Percentiles rank a stretch among this genome's conserved stretches.
Conservation (phyloP, 139 green algal genomes). For the Chlamydomonas asymmetrica region DNA sequence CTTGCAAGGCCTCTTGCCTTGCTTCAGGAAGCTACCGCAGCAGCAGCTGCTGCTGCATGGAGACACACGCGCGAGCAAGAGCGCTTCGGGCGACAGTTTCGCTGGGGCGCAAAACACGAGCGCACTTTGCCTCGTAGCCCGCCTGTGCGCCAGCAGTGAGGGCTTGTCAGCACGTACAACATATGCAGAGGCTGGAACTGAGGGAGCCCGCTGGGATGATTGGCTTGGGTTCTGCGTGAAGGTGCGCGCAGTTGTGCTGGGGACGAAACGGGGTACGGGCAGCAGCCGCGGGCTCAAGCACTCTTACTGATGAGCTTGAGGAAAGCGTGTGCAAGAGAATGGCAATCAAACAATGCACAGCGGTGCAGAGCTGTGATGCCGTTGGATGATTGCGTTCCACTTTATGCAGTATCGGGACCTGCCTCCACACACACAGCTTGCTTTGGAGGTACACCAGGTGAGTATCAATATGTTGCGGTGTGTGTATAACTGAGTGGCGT, state of each 20-base stretch:
- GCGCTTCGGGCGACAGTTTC: not conserved
- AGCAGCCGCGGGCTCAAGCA: not conserved
- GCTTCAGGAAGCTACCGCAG: slow-evolving; percentile 1
- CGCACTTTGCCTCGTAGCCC: slow-evolving; percentile 52
- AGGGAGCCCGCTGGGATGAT: slow-evolving; percentile 62
- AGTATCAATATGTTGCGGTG: too few species aligned
- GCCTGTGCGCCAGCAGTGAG: slow-evolving; percentile 56
- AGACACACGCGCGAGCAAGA: not conserved
- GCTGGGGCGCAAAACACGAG: not conserved
- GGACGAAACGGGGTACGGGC: not conserved
- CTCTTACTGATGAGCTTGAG: not conserved
- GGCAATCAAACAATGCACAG: not conserved
- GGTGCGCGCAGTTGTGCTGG: slow-evolving; percentile 24
- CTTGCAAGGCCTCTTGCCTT: slow-evolving; percentile 52
- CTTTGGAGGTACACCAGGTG: slow-evolving; percentile 57
- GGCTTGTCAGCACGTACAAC: slow-evolving; percentile 48
- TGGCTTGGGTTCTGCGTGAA: slow-evolving; percentile 79
- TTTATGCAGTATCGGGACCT: slow-evolving; percentile 81
- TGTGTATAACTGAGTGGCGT: slow-evolving; percentile 40
- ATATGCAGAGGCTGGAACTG: slow-evolving; percentile 47
- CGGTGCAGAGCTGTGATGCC: not conserved
- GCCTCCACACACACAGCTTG: slow-evolving; percentile 67
- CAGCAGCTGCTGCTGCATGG: not conserved
- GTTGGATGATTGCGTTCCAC: not conserved
- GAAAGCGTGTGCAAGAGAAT: not conserved